Conservation (phyloP, 345 rosid species). For the Citrus glauca region DNA sequence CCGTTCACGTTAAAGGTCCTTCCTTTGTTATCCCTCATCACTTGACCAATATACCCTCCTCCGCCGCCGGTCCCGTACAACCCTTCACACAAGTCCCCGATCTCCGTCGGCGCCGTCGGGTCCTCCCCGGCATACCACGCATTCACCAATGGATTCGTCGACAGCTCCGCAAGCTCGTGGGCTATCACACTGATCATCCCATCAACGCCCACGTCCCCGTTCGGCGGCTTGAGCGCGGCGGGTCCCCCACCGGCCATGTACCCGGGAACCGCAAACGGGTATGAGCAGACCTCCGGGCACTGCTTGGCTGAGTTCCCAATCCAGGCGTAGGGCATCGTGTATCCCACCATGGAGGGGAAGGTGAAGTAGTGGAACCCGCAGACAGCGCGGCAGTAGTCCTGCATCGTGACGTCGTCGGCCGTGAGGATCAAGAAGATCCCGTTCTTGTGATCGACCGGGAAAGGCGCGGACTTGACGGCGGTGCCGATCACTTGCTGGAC, state of each 20-base stretch:
- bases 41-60: constrained; percentile 87
- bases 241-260: constrained; percentile 85
- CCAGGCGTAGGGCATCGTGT: constrained; percentile 98
- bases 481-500: constrained; percentile 70
- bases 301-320: constrained; percentile 78
- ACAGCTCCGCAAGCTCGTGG: constrained; percentile 85
- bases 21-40: constrained; percentile 61
- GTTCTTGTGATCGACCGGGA: constrained; percentile 79
- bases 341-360: constrained; percentile 93
- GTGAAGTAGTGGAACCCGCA: constrained; percentile 98
- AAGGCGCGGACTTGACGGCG: constrained; percentile 63
- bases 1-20: constrained; percentile 77
- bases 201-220: constrained; percentile 77
- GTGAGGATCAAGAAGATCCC: constrained; percentile 85
- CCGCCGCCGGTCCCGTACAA: constrained; percentile 95
- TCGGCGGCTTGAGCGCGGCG: constrained; percentile 57
- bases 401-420: constrained; percentile 66
- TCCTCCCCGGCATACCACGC: constrained; percentile 99
- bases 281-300: constrained; percentile 95
- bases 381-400: constrained; percentile 92
- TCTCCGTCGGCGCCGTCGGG: constrained; percentile 94
- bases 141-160: constrained; percentile 82
- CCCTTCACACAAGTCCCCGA: constrained; percentile 82
- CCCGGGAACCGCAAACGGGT: constrained; percentile 85
- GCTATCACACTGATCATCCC: constrained; percentile 98